Base-by-base conservation (phyloP, 768 basidiomycete species). In the Coprinellus micaceus region DNA sequence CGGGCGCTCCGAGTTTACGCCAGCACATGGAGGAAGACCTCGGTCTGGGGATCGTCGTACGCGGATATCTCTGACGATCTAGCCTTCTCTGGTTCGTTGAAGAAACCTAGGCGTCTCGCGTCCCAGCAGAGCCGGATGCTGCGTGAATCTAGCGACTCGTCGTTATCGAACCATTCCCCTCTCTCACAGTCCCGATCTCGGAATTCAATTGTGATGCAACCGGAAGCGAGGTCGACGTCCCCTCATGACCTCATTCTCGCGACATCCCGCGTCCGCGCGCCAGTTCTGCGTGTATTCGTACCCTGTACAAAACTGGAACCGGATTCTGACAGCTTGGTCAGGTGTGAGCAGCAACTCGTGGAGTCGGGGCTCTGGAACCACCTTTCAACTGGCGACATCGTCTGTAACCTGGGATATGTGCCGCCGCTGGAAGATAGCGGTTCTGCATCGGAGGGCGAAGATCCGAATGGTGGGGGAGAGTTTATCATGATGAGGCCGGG, bases 321-420 rank as follows among this genome's bases (percentile, higher is more conserved):
- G 19, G 66, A 64, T 39, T 69, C 69, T 9, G 68, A 71, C 36
- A 77, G 77, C 45, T 71, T 89, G 43, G 64, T 76, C 10, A 72
- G 73, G 11, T 91, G 89, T 65, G 85, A 89, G 63, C 77, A 82
- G 29, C 88, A 91, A 65, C 77, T 93, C 4, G 71, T 81, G n/a
- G 74, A 78, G 1, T 77, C 81, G 1, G 87, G 82, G 0, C 77
- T 93, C 4, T 91, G 89, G 89, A 70, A 77, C 5, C 81, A 89
- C 63, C 76, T 93, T n/a, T 89, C 86, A 1, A 78, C 78, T 0
- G 91, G 91, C 0, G 91, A 93, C 62, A 69, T 91, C 36, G 77
- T 93, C 21, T 90, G 86, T 65, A 93, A 93, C 68, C 77, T 93
- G 45, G 91, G 91, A 5, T 91, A 84, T 63, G 75, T 93, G 15